Percentiles rank a stretch among this genome's conserved stretches.
Evolutionary conservation across 2,329 filamentous ascomycete species (phyloP).

Genomic region (Didymella arachidicola): DNA sequence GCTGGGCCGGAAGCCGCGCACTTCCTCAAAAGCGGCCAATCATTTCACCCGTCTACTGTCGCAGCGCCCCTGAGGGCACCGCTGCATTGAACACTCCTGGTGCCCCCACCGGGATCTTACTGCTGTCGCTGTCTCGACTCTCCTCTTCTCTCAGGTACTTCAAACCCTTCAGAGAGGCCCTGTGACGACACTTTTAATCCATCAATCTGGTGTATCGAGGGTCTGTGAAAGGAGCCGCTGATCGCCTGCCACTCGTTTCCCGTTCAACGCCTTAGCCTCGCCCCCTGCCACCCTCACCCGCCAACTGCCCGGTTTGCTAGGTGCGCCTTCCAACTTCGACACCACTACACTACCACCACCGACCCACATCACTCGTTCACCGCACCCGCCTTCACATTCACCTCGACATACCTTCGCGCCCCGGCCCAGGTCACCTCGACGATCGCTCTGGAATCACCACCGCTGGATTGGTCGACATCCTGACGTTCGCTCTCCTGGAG

Average conservation of each 20-base stretch:
- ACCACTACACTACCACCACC: constrained; percentile 28
- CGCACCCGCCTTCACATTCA: constrained; percentile 18
- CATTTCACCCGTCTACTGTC: constrained; percentile 39
- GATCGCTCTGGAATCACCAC: constrained; percentile 29
- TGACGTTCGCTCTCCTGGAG: constrained; percentile 38
- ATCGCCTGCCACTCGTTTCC: constrained; percentile 45
- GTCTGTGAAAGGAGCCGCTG: constrained; percentile 31
- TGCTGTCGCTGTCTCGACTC: constrained; percentile 28
- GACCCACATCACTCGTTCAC: constrained; percentile 37
- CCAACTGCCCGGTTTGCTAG: constrained; percentile 44
- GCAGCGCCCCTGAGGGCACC: constrained; percentile 39
- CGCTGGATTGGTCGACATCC: constrained; percentile 47
- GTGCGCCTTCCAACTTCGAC: constrained; percentile 29
- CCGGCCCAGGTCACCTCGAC: constrained; percentile 14
- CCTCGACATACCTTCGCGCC: constrained; percentile 13
- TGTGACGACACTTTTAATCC: constrained; percentile 32
- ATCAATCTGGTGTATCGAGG: constrained; percentile 29
- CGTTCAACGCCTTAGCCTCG: constrained; percentile 29
- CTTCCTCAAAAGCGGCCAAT: constrained; percentile 19
- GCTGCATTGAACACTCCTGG: constrained; percentile 31
- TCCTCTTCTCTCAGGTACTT: constrained; percentile 37
- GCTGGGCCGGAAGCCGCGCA: constrained; percentile 29
- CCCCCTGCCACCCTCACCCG: constrained; percentile 36
- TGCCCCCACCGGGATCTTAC: constrained; percentile 33
- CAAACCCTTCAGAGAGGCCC: constrained; percentile 23